phyloP scores from a whole-genome alignment of 106 monocot genomes.

The Acanthochlamys bracteata region DNA sequence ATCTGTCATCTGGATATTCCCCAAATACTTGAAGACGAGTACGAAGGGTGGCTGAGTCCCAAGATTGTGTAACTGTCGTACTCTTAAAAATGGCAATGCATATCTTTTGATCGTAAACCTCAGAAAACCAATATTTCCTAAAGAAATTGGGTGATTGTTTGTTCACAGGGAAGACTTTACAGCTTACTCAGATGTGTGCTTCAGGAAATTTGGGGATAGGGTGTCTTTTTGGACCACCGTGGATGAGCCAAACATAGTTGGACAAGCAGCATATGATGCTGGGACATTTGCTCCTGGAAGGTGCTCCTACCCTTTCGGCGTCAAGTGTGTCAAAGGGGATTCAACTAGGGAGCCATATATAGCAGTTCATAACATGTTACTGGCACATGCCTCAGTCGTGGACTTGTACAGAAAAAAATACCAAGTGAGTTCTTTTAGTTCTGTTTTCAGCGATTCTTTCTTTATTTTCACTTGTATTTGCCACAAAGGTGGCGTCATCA shows the following conservation, averaged over 20 bases:
- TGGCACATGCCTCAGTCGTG: constrained; percentile 37
- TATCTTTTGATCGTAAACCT: not conserved
- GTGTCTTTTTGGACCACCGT: constrained; percentile 60
- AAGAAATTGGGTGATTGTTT: not conserved
- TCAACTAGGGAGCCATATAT: constrained; percentile 56
- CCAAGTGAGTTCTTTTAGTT: constrained; percentile 22
- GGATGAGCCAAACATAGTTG: constrained; percentile 37
- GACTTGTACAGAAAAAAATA: constrained; percentile 40
- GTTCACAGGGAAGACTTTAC: constrained; percentile 55
- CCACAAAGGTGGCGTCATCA: no score
- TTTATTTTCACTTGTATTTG: no score
- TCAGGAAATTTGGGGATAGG: constrained; percentile 57
- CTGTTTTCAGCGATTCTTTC: no score
- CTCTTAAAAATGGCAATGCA: no score
- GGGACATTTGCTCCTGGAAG: constrained; percentile 27
- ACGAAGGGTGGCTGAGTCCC: constrained; percentile 51
- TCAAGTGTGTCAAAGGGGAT: constrained; percentile 36
- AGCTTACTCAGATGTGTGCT: constrained; percentile 56
- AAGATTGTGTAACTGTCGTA: constrained; percentile 37
- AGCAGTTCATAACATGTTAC: constrained; percentile 24
- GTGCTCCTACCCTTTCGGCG: constrained; percentile 48
- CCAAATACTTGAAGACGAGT: constrained; percentile 61
- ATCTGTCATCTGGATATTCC: constrained; percentile 64
- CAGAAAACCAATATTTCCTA: not conserved
- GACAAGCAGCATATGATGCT: constrained; percentile 20